Base-by-base conservation (phyloP, 371 early-diverging fungal genomes). In the Apophysomyces elegans region DNA sequence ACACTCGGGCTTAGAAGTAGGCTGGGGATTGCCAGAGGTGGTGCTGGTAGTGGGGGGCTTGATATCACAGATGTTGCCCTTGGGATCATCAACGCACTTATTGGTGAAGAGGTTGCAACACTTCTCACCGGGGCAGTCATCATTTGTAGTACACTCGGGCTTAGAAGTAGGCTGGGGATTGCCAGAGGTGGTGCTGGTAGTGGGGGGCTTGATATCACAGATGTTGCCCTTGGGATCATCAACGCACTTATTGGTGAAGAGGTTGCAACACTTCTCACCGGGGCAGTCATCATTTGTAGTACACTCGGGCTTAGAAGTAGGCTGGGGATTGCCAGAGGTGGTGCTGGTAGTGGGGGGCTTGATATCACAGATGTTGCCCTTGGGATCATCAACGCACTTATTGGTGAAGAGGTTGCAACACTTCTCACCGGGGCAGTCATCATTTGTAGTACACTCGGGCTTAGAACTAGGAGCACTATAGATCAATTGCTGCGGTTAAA, bases 331-430 rank as follows among this genome's bases (percentile, higher is more conserved):
- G 16, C 46, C 46, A 13, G 46, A 45, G 46, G 46, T 45, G 1
- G 46, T 45, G 46, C 6, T 45, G 13, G 46, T 45, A 13, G 46
- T 45, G 7, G 46, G 46, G 13, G 46, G 46, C 46, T 45, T 45
- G 46, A 45, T 45, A 13, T 45, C 46, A 13, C 46, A 45, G 46
- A 26, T 26, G 26, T 26, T 26, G 12, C 45, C 58, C 16, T 64
- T 57, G 37, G 64, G 64, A 35, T 64, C 64, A 13, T 37, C 26
- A 4, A 64, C 65, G 36, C 65, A 65, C 18, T 37, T 43, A 50
- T 45, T 43, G 47, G 57, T 65, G 59, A 56, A 56, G 32, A 65
- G 35, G 59, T 65, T 65, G 59, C 65, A 65, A 37, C 65, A 65
- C 21, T 37, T 58, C 5, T 32, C 59, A 21, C 59, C 65, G 8